These are phyloP conservation scores for Xylaria sp. DNA, from an alignment of 2,329 filamentous ascomycete genomes.

Conservation along the genomic window DNA sequence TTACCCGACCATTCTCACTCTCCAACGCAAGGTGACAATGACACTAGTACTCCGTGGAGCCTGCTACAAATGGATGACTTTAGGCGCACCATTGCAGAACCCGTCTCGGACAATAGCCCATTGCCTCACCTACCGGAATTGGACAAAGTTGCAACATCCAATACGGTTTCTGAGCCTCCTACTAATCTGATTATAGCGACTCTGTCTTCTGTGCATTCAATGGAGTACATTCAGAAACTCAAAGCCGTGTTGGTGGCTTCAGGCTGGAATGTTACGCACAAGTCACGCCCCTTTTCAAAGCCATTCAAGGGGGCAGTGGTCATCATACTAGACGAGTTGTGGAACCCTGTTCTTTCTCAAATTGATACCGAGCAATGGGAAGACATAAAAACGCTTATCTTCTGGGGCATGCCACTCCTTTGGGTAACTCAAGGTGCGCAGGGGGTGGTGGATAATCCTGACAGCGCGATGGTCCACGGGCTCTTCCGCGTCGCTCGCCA, in stretches of 20 bases:
- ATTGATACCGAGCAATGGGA: slow-evolving; percentile 39
- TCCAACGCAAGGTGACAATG: neutral
- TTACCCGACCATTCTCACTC: neutral
- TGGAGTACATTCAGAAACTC: neutral
- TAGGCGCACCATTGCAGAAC: neutral
- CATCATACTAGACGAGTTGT: neutral
- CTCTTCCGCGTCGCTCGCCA: slow-evolving; percentile 42
- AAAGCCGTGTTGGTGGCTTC: neutral
- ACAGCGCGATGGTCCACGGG: slow-evolving; percentile 39
- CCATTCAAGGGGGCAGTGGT: neutral
- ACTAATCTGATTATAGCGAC: neutral
- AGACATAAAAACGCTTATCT: slow-evolving; percentile 40
- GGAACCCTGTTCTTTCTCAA: neutral
- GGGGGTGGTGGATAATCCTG: slow-evolving; percentile 40
- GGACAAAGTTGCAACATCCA: neutral
- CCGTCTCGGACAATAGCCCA: neutral
- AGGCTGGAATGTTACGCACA: neutral
- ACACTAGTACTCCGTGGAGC: neutral
- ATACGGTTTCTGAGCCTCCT: neutral
- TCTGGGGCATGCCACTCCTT: slow-evolving; percentile 36
- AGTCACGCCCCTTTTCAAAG: neutral
- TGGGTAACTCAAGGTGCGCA: slow-evolving; percentile 47
- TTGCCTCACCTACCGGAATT: neutral
- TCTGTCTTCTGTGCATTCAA: neutral
- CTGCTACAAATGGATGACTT: neutral